Base-by-base conservation (phyloP, 2,329 filamentous ascomycete genomes). In the Penicillium sp. region DNA sequence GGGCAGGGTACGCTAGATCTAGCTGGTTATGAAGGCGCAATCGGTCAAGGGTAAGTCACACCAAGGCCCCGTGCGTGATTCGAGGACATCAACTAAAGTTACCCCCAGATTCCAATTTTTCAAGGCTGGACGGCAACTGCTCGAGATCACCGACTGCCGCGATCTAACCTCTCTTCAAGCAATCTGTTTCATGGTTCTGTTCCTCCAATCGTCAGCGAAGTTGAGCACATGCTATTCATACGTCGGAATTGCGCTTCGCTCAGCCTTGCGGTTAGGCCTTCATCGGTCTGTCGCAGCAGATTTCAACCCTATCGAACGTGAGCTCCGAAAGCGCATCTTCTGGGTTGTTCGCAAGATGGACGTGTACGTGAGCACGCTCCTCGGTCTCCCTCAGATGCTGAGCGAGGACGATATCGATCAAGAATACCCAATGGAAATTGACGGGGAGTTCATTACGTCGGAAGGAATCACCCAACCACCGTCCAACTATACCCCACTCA, bases 141-240 rank as follows among this genome's bases (percentile, higher is more conserved):
- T 91, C 40, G 77, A 80, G 55, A 72, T 79, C 33, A 79, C 77
- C 1, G 76, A 79, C 53, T 90, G 87, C 58, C 82, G 87, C 39
- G 87, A 91, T 63, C 74, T 92, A 36, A 80, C 77, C 16, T 87
- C 87, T 1, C 73, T 92, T 8, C 88, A 93, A 66, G 82, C 86
- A 2, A 77, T 93, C 6, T 72, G 90, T 16, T 90, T 89, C 65
- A 87, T 90, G 79, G 86, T 90, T 41, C 73, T 92, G 2, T 93
- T 91, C 63, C 76, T 92, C 1, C 88, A 93, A 63, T 83, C 86
- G 2, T 88, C 88, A 2, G 87, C 87, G 9, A 88, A 89, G 63
- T 73, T 92, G 27, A 88, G 84, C 63, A 86, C 83, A 9, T 92
- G 88, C 64, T 92, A 92, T 67, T 82, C 87, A 0, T 90, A 89